phyloP scores from a whole-genome alignment of 1,284 basidiomycete species.

The Tausonia pullulans region DNA sequence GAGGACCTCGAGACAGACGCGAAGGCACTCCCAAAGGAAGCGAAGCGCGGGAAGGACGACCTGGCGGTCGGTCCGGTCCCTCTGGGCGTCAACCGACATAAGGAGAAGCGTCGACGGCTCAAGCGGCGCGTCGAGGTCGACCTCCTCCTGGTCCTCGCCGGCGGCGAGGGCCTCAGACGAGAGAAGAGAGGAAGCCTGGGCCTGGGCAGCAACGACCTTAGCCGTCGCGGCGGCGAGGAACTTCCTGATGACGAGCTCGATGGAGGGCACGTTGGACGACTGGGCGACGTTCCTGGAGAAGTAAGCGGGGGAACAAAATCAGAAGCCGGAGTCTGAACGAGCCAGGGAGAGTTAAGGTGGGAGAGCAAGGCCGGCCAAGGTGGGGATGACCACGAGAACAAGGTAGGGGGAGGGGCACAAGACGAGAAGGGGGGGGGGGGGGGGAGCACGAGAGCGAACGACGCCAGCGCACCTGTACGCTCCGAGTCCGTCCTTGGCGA shows the following conservation, averaged over 20 bases:
- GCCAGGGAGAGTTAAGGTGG: too few relatives aligned
- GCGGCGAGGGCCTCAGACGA: constrained; percentile 43
- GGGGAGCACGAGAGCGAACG: neutral
- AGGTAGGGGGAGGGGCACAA: neutral
- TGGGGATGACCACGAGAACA: too few relatives aligned
- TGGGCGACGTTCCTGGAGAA: constrained; percentile 95
- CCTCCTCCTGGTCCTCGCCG: constrained; percentile 32
- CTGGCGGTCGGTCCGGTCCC: constrained; percentile 89
- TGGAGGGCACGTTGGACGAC: constrained; percentile 79
- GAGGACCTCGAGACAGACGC: constrained; percentile 89
- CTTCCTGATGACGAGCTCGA: constrained; percentile 82
- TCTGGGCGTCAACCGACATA: constrained; percentile 45
- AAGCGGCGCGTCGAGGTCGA: constrained; percentile 16
- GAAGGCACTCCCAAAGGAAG: constrained; percentile 97
- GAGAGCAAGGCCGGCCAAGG: too few relatives aligned
- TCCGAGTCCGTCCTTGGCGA: constrained; percentile 80
- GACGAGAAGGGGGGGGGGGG: neutral
- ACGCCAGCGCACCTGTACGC: constrained; percentile 11
- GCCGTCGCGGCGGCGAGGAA: constrained; percentile 81
- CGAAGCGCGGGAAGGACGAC: constrained; percentile 96
- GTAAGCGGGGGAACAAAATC: constrained; percentile 37
- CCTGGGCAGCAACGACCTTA: constrained; percentile 77
- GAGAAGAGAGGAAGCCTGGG: constrained; percentile 33
- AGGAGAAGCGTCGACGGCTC: constrained; percentile 16
- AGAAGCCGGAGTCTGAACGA: neutral